Evolutionary conservation across 352 stramenopile genomes (phyloP).

Genomic region (Aphanomyces euteiches): DNA sequence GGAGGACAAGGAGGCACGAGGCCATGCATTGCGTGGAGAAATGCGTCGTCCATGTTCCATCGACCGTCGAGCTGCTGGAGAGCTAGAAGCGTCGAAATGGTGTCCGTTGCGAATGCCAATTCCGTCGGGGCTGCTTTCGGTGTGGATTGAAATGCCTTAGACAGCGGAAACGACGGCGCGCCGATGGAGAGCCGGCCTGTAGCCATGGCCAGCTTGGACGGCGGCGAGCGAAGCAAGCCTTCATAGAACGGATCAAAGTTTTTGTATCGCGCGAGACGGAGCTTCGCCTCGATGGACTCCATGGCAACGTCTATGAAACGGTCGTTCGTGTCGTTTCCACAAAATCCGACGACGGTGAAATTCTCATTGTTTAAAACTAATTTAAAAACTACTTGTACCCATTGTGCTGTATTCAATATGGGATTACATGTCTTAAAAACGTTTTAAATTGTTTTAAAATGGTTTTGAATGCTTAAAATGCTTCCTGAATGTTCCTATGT

Average conservation of each 20-base stretch:
- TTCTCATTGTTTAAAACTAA: background rate
- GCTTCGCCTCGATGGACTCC: constrained; percentile 6
- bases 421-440: too few relatives aligned
- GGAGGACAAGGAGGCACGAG: background rate
- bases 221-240: constrained; percentile 12
- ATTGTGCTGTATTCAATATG: too few relatives aligned
- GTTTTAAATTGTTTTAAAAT: too few relatives aligned
- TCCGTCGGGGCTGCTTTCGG: background rate
- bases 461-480: too few relatives aligned
- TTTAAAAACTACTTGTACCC: too few relatives aligned
- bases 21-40: background rate
- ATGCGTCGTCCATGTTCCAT: constrained; percentile 13
- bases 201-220: constrained; percentile 12
- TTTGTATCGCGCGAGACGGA: constrained; percentile 4
- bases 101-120: background rate
- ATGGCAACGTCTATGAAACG: background rate
- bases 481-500: too few relatives aligned
- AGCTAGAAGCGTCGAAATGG: background rate
- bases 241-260: constrained; percentile 23
- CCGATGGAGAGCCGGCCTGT: constrained; percentile 19
- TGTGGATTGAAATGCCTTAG: background rate
- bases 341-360: background rate
- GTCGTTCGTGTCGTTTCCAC: too few relatives aligned
- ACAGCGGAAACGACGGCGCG: background rate
- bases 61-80: constrained; percentile 22